A percentile compares a stretch with the other conserved stretches of the same genome.
Conservation (phyloP, 1,284 basidiomycete genomes). For the Psilocybe mexicana region DNA sequence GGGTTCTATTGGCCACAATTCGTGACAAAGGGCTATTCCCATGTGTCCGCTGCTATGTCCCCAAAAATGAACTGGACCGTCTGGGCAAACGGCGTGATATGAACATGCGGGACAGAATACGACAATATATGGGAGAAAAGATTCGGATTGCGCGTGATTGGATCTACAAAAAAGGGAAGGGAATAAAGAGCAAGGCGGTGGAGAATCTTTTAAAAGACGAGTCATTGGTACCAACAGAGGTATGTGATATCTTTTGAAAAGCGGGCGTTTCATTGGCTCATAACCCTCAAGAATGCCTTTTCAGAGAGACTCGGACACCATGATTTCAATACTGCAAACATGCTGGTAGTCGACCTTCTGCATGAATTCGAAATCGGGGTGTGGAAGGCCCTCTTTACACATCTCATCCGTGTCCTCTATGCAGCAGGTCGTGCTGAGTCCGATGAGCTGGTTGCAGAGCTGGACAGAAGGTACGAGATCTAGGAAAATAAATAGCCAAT, state of each 20-base stretch:
- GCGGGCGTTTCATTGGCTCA: too few species aligned
- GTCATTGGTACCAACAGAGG: constrained; percentile 19
- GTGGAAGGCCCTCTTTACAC: constrained; percentile 24
- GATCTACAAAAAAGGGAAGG: constrained; percentile 17
- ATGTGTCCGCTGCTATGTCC: constrained; percentile 29
- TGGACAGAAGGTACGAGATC: constrained; percentile 28
- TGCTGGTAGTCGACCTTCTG: constrained; percentile 30
- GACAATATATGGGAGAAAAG: neutral
- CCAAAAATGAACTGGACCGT: constrained; percentile 11
- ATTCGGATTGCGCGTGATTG: constrained; percentile 10
- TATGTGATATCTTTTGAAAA: constrained; percentile 7
- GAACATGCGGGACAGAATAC: constrained; percentile 8
- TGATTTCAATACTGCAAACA: constrained; percentile 22
- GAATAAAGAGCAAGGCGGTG: constrained; percentile 7
- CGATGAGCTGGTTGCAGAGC: constrained; percentile 18
- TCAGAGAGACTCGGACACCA: constrained; percentile 15
- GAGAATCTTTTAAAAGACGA: constrained; percentile 15
- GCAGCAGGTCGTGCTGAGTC: constrained; percentile 11
- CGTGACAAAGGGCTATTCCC: constrained; percentile 26
- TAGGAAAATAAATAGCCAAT: too few species aligned
- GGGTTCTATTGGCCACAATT: constrained; percentile 31
- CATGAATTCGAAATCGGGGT: constrained; percentile 29
- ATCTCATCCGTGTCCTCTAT: constrained; percentile 27
- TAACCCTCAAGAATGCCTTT: constrained; percentile 33
- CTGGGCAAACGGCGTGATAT: constrained; percentile 12